Evolutionary conservation across 2,329 filamentous ascomycete genomes (phyloP), one percentile per base, ranked within the genome.

Genomic region (Talaromyces islandicus): DNA sequence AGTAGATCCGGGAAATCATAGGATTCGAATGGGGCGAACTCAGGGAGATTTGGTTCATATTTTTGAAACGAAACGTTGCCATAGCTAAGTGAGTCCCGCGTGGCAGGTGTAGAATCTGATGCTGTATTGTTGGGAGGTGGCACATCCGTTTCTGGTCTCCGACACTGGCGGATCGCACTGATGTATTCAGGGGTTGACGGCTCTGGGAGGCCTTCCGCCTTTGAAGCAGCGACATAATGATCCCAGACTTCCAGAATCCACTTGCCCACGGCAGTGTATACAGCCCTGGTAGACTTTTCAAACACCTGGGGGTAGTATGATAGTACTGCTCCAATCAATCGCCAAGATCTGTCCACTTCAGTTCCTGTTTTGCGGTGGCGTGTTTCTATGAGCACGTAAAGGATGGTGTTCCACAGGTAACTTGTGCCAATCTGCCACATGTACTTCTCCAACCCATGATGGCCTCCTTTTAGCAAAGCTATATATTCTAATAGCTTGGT

Each of bases 331-430:
- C 54, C 54, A n/a, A 56, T 56, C 12, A 56, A 43, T n/a, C 32
- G 32, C 67, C 71, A 73, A 4, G 62, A 46, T 29, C 59, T 62
- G 24, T 71, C 70, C 11, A 72, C 64, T 25, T 72, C 68, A 11
- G 66, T 61, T 0, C 69, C 67, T 12, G 57, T 67, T 61, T 64
- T 67, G 19, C 67, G 65, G 29, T 66, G 64, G 29, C 67, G 64
- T 30, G 63, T 61, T 54, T 69, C 70, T 52, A 72, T 67, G 25
- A 73, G 69, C 54, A 71, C 68, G 56, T 68, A 70, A 3, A 72
- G 65, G 17, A 71, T 60, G 2, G 66, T 67, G 56, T 71, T 67
- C 70, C 71, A 74, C 17, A 73, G 55, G 56, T 68, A 66, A 35
- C 64, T 66, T 17, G 67, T 66, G 51, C 68, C 64, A n/a, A 70